Percentiles rank a stretch among this genome's conserved stretches.
These are phyloP conservation scores for Fusarium clavum DNA, from an alignment of 2,329 filamentous ascomycete genomes.

Conservation along the genomic window DNA sequence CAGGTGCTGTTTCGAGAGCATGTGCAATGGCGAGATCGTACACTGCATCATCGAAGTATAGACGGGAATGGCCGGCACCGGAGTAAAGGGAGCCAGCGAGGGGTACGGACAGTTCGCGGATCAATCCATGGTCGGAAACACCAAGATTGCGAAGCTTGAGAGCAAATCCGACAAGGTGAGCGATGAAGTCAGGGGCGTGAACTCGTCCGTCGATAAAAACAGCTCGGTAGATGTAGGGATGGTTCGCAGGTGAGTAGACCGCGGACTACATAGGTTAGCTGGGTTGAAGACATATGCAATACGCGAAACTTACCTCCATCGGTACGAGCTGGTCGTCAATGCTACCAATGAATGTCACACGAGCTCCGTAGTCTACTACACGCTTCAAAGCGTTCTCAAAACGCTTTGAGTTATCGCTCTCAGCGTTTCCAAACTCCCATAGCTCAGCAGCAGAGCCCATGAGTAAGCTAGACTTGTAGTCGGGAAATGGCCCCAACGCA, in stretches of 20 bases:
- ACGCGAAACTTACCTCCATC: conserved; percentile 74
- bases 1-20: conserved; percentile 75
- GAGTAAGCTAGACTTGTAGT: conserved; percentile 89
- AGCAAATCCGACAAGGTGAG: conserved; percentile 90
- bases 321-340: conserved; percentile 98
- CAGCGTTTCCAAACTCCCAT: conserved; percentile 89
- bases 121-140: conserved; percentile 90
- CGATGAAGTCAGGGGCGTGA: conserved; percentile 93
- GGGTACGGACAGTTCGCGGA: conserved; percentile 88
- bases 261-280: conserved; percentile 71
- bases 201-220: conserved; percentile 95
- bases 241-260: conserved; percentile 83
- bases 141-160: conserved; percentile 95
- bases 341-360: conserved; percentile 89
- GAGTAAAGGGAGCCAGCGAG: conserved; percentile 91
- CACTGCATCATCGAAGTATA: conserved; percentile 90
- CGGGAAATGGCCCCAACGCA: conserved; percentile 90
- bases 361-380: conserved; percentile 81
- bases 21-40: conserved; percentile 83
- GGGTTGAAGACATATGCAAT: not conserved
- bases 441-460: conserved; percentile 93
- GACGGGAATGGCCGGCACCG: conserved; percentile 90
- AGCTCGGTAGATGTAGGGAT: conserved; percentile 95
- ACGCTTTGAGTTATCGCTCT: conserved; percentile 83
- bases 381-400: conserved; percentile 81